Conservation (phyloP, 2,329 filamentous ascomycete genomes). For the Paraphoma chrysanthemicola region DNA sequence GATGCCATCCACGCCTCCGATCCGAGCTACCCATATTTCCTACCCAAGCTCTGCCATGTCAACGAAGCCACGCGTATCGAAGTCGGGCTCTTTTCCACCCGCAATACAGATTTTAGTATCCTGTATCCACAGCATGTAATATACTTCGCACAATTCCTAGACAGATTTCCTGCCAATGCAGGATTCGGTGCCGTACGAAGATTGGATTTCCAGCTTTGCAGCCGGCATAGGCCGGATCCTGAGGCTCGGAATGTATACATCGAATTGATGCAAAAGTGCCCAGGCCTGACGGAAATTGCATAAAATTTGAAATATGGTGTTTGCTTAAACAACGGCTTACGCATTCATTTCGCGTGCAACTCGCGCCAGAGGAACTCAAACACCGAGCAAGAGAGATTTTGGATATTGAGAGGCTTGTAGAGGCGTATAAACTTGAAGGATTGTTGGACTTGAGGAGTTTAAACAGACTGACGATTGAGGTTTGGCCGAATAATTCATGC, state of each 20-base stretch:
- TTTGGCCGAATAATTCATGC: slow-evolving; percentile 5
- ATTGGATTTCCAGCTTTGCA: slow-evolving; percentile 10
- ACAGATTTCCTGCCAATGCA: background rate
- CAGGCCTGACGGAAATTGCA: background rate
- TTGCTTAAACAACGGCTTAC: background rate
- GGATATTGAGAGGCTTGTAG: background rate
- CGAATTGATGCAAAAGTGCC: slow-evolving; percentile 4
- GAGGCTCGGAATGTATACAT: background rate
- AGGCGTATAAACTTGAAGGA: background rate
- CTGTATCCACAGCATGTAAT: slow-evolving; percentile 1
- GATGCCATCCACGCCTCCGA: background rate
- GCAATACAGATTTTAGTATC: slow-evolving; percentile 1
- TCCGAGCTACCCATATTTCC: slow-evolving; percentile 3
- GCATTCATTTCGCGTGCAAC: too few species aligned
- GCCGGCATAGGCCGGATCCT: background rate
- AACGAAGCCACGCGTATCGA: slow-evolving; percentile 12
- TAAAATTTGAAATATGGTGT: slow-evolving; percentile 5
- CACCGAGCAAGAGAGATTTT: background rate
- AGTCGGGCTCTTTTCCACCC: slow-evolving; percentile 5
- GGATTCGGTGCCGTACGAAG: slow-evolving; percentile 4
- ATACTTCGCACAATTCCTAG: slow-evolving; percentile 2
- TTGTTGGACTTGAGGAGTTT: slow-evolving; percentile 1
- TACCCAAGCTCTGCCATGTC: slow-evolving; percentile 6
- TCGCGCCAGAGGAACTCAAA: background rate
- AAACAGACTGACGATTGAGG: slow-evolving; percentile 3